These are phyloP conservation scores for Plasmopara halstedii DNA, from an alignment of 352 stramenopile genomes.

Conservation along the genomic window DNA sequence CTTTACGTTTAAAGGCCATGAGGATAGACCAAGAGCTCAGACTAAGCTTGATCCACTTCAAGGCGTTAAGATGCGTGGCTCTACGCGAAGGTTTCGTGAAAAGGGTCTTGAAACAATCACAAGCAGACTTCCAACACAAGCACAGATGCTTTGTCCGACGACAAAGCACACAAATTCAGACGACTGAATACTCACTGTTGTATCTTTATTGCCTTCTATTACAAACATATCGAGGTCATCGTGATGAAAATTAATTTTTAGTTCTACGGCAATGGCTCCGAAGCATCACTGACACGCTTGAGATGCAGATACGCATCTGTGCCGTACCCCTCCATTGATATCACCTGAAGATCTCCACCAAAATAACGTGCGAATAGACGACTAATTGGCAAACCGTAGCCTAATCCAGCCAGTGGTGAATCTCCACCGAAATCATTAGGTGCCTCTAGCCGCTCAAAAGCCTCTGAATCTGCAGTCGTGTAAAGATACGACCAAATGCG, in stretches of 20 bases:
- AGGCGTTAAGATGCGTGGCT: too few relatives aligned
- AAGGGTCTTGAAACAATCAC: too few relatives aligned
- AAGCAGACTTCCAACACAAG: too few relatives aligned
- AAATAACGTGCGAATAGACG: constrained; percentile 99
- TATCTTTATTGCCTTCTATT: constrained; percentile 8
- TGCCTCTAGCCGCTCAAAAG: constrained; percentile 85
- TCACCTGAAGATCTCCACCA: constrained; percentile 98
- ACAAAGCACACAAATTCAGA: too few relatives aligned
- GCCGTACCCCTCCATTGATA: constrained; percentile 99
- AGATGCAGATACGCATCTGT: constrained; percentile 96
- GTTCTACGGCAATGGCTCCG: constrained; percentile 70
- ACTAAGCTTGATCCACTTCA: too few relatives aligned
- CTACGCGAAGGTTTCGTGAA: too few relatives aligned
- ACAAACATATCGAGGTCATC: constrained; percentile 10
- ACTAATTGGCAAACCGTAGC: constrained; percentile 95
- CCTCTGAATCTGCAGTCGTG: constrained; percentile 96
- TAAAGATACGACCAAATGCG: constrained; percentile 99
- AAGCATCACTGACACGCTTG: constrained; percentile 87
- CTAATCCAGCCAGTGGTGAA: constrained; percentile 91
- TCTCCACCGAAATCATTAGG: constrained; percentile 83
- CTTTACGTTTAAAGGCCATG: too few relatives aligned
- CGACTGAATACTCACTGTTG: too few relatives aligned
- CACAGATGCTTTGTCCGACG: too few relatives aligned
- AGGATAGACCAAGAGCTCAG: too few relatives aligned
- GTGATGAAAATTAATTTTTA: neutral